Evolutionary conservation across 371 early-diverging fungal species (phyloP).

Genomic region (Ordospora pajunii): DNA sequence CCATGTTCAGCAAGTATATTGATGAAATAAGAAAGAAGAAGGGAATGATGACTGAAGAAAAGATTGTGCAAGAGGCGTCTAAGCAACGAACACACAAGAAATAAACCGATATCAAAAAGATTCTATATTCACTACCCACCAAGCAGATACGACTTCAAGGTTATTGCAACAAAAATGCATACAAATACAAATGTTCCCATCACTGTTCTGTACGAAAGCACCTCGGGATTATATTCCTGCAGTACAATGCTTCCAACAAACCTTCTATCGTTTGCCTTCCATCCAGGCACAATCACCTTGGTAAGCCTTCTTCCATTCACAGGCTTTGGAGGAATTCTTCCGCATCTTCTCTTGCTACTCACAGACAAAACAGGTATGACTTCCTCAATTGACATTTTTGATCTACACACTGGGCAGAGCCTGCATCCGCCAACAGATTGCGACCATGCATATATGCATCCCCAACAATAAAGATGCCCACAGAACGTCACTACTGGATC

Average conservation of each 20-base stretch:
- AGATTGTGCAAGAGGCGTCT: conserved; percentile 45
- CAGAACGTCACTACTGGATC: conserved; percentile 44
- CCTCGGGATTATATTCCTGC: not conserved
- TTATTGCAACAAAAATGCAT: not conserved
- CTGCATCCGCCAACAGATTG: conserved; percentile 20
- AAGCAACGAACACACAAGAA: conserved; percentile 51
- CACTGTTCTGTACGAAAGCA: not conserved
- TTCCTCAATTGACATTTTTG: not conserved
- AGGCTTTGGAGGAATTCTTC: not conserved
- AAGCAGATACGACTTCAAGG: not conserved
- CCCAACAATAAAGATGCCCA: conserved; percentile 56
- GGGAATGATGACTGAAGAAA: conserved; percentile 46
- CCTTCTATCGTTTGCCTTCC: not conserved
- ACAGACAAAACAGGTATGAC: conserved; percentile 1
- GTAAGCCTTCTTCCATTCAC: not conserved
- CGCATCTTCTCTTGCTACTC: not conserved
- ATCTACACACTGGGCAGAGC: conserved; percentile 48
- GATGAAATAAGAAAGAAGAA: conserved; percentile 42
- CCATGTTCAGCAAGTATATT: conserved; percentile 20
- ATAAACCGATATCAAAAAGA: not conserved
- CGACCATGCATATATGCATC: conserved; percentile 43
- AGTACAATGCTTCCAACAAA: not conserved
- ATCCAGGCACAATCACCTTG: not conserved
- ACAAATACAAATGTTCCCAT: not conserved
- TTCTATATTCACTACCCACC: not conserved